Evolutionary conservation across 2,329 filamentous ascomycete species (phyloP), one percentile per base, ranked within the genome.

Genomic region (Aureobasidium sp.): DNA sequence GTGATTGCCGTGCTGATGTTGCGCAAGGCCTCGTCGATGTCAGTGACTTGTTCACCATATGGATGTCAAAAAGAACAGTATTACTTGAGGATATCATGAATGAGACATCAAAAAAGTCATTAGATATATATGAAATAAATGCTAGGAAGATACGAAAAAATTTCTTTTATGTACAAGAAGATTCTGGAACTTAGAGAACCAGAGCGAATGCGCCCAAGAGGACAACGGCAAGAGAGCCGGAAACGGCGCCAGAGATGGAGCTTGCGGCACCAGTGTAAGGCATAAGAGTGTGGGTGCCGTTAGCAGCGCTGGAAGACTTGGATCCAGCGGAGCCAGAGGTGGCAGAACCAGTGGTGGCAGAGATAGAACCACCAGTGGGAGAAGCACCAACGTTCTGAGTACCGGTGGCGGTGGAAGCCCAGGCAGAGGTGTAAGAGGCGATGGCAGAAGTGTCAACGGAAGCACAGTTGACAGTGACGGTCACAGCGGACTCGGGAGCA

Each of bases 231-330:
- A 59, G 30, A 39, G 55, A 59, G 30, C 55, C 55, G 34, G 55
- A 32, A 32, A 48, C 44, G 44, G 55, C 55, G 44, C 55, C 55
- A 59, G 55, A 48, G 4, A 59, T 36, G 32, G 55, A 48, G 55
- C 55, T 59, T 21, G 55, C 55, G 16, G 55, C 55, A 41, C 55
- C 55, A 47, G 44, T 59, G 55, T 59, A 59, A 41, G 55, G 55
- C 42, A 59, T 59, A 16, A 59, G 30, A 21, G 42, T 29, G 30
- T 59, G 42, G 25, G 55, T 59, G 44, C 55, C 55, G 55, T 59
- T 60, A 30, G 60, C 30, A 42, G 64, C 41, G 45, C 52, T 34
- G n/a, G 64, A 62, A 47, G 62, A 53, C 30, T 62, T 50, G 27
- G 50, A 54, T 21, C 50, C 50, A 54, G 50, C 32, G 29, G 53